Evolutionary conservation across 23 red algal genomes (phyloP).

Genomic region (Agarophyton chilense): DNA sequence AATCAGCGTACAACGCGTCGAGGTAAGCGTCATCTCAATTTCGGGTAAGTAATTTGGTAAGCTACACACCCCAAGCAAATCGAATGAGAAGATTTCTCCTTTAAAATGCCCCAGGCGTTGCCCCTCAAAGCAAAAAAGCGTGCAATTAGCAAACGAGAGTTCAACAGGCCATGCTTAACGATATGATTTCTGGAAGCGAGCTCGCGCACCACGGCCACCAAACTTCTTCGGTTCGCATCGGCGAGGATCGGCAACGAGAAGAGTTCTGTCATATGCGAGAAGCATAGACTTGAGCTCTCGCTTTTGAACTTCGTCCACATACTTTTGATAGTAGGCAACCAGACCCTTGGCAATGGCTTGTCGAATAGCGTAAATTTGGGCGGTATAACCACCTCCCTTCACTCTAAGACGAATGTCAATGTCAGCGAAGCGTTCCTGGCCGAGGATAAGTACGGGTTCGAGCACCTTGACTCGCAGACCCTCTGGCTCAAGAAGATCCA

Average conservation of each 20-base stretch:
- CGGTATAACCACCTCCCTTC: slow-evolving; percentile 89
- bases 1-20: too few relatives aligned
- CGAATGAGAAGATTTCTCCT: not conserved
- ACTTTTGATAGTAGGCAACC: slow-evolving; percentile 99
- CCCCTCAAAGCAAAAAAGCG: not conserved
- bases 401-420: slow-evolving; percentile 97
- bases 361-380: slow-evolving; percentile 99
- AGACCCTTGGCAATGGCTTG: slow-evolving; percentile 98
- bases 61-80: not conserved
- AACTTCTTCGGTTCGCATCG: slow-evolving; percentile 99
- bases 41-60: too few relatives aligned
- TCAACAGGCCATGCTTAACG: slow-evolving; percentile 55
- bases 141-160: not conserved
- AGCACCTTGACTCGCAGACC: slow-evolving; percentile 92
- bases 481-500: slow-evolving; percentile 96
- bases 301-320: slow-evolving; percentile 93
- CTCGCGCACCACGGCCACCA: slow-evolving; percentile 94
- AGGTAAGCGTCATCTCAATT: too few relatives aligned
- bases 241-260: slow-evolving; percentile 97
- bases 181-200: slow-evolving; percentile 97
- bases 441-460: slow-evolving; percentile 95
- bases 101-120: not conserved
- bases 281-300: slow-evolving; percentile 88
- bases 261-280: slow-evolving; percentile 88
- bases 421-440: slow-evolving; percentile 94